Evolutionary conservation across 2,329 filamentous ascomycete species (phyloP).

Genomic region (Scedosporium minutisporum): DNA sequence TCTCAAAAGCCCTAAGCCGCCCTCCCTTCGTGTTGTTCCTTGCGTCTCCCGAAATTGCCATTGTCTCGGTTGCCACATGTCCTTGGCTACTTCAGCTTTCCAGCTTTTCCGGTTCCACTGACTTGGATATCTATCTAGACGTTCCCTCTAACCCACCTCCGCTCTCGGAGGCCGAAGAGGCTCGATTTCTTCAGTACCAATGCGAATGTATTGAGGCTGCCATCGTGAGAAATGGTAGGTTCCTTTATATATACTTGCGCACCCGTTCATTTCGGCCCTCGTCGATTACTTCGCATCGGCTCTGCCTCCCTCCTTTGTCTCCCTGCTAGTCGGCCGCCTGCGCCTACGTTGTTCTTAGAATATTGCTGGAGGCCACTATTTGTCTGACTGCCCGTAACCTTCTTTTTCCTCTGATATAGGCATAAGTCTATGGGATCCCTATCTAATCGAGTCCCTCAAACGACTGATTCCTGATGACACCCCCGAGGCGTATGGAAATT

Average conservation of each 20-base stretch:
- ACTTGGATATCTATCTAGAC: slow-evolving; percentile 18
- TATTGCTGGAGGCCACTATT: background rate
- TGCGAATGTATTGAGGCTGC: slow-evolving; percentile 48
- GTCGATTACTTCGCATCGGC: background rate
- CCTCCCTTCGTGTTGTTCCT: too few relatives aligned
- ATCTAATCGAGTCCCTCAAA: slow-evolving; percentile 28
- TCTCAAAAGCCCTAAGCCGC: too few relatives aligned
- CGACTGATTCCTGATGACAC: slow-evolving; percentile 23
- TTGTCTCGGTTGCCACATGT: too few relatives aligned
- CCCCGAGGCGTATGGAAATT: slow-evolving; percentile 9
- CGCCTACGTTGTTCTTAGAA: background rate
- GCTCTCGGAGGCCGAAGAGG: slow-evolving; percentile 47
- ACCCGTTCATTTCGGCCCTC: background rate
- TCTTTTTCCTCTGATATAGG: slow-evolving; percentile 20
- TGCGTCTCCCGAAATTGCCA: too few relatives aligned
- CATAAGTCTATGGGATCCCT: slow-evolving; percentile 30
- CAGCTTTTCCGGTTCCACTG: slow-evolving; percentile 13
- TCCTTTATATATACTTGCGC: background rate
- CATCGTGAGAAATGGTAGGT: slow-evolving; percentile 38
- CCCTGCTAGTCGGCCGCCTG: background rate
- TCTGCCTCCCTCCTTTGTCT: background rate
- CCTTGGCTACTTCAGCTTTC: too few relatives aligned
- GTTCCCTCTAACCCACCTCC: slow-evolving; percentile 29
- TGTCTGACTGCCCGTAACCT: slow-evolving; percentile 4
- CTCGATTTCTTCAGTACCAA: slow-evolving; percentile 45